Percentiles rank a stretch among this genome's conserved stretches.
phyloP scores from a whole-genome alignment of 2,329 filamentous ascomycete genomes.

The Xylaria hypoxylon region DNA sequence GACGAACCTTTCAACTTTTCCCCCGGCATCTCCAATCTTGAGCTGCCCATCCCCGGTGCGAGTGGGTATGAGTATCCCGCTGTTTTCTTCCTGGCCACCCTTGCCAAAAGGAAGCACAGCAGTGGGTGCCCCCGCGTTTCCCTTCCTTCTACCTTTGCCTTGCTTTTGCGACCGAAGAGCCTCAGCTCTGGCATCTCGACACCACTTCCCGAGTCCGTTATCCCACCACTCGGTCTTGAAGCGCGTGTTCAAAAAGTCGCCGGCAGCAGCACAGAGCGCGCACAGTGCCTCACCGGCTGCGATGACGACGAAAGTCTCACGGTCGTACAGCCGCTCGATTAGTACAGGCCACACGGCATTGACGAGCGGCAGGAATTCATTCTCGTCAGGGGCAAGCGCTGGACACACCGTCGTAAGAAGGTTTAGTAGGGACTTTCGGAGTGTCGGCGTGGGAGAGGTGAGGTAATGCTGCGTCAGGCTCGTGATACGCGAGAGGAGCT shows the following conservation, averaged over 20 bases:
- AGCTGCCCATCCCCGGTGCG: conserved; percentile 43
- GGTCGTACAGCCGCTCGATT: conserved; percentile 72
- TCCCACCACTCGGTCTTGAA: conserved; percentile 79
- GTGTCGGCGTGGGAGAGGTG: conserved; percentile 81
- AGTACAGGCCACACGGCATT: conserved; percentile 93
- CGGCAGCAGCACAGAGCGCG: conserved; percentile 76
- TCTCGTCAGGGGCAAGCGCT: conserved; percentile 79
- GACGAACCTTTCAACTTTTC: conserved; percentile 30
- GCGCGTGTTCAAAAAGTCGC: conserved; percentile 82
- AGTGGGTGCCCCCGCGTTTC: conserved; percentile 24
- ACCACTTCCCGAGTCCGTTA: conserved; percentile 63
- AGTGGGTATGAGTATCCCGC: conserved; percentile 47
- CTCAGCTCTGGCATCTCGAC: conserved; percentile 57
- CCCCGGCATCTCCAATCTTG: conserved; percentile 37
- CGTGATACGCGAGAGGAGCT: conserved; percentile 83
- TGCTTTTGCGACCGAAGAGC: conserved; percentile 46
- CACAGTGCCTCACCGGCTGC: conserved; percentile 77
- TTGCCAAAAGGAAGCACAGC: conserved; percentile 15
- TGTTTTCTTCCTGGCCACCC: conserved; percentile 27
- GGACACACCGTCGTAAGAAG: conserved; percentile 79
- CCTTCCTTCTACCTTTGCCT: conserved; percentile 20
- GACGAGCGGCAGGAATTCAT: conserved; percentile 87
- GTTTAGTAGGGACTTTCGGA: conserved; percentile 82
- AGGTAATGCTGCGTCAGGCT: conserved; percentile 90
- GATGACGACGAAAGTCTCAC: conserved; percentile 75